A percentile compares a stretch with the other conserved stretches of the same genome.
Evolutionary conservation across 768 basidiomycete species (phyloP).

Genomic region (Pulveroboletus sp.): DNA sequence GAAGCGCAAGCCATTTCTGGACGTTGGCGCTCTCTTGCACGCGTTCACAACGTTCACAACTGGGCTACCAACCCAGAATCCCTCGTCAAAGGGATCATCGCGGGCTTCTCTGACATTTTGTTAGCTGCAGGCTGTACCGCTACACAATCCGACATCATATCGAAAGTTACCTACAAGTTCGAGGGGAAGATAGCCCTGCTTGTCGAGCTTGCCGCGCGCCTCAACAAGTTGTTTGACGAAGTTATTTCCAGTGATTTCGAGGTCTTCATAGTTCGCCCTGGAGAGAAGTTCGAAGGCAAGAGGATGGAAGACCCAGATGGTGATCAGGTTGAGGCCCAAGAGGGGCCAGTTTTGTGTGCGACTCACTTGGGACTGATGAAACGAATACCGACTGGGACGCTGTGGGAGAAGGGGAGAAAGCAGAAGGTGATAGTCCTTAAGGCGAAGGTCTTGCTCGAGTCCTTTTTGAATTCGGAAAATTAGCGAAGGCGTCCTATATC

Average conservation of each 20-base stretch:
- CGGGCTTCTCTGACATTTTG: constrained; percentile 4
- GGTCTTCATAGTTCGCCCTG: constrained; percentile 2
- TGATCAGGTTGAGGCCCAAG: background rate
- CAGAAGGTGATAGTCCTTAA: constrained; percentile 5
- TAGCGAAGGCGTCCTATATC: background rate
- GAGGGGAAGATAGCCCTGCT: constrained; percentile 2
- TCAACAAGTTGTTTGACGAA: constrained; percentile 9
- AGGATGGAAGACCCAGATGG: constrained; percentile 8
- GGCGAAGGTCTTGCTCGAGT: constrained; percentile 8
- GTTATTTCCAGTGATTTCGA: constrained; percentile 14
- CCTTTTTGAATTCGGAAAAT: background rate
- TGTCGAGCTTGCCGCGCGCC: constrained; percentile 10
- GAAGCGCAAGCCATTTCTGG: constrained; percentile 14
- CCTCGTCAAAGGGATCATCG: constrained; percentile 1
- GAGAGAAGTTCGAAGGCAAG: constrained; percentile 5
- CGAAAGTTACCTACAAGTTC: background rate
- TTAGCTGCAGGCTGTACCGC: constrained; percentile 8
- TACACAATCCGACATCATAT: background rate
- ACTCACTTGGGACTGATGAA: constrained; percentile 10
- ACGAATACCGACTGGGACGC: background rate
- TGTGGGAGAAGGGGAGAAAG: constrained; percentile 11
- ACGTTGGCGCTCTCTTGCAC: constrained; percentile 10
- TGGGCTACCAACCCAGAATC: background rate
- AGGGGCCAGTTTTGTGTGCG: constrained; percentile 3
- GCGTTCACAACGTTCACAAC: background rate